Evolutionary conservation across 805 yeast species (phyloP).

Genomic region (Kodamaea neixiangensis): DNA sequence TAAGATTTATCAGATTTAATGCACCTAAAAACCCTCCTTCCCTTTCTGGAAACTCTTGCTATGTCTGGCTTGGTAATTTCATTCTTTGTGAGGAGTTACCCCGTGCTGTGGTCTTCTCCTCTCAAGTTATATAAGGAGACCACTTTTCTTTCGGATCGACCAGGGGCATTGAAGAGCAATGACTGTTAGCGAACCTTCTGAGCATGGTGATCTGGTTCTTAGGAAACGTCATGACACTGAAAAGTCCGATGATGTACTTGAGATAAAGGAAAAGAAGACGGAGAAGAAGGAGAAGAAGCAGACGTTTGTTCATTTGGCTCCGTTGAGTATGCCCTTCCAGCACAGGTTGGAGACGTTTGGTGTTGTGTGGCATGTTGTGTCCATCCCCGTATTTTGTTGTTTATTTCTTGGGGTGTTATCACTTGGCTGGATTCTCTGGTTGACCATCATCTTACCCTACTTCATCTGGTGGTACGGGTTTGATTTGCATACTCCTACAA

Average conservation of each 20-base stretch:
- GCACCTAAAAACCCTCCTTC: neutral
- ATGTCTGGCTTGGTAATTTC: neutral
- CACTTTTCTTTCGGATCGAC: neutral
- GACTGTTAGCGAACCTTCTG: neutral
- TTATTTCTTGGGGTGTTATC: slow-evolving; percentile 52
- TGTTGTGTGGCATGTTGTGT: slow-evolving; percentile 71
- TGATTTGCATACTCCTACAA: slow-evolving; percentile 69
- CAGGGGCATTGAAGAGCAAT: neutral
- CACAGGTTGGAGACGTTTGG: slow-evolving; percentile 67
- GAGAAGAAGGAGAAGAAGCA: neutral
- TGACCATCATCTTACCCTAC: slow-evolving; percentile 61
- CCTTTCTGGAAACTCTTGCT: neutral
- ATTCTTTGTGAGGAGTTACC: neutral
- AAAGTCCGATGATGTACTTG: neutral
- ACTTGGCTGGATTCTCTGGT: slow-evolving; percentile 66
- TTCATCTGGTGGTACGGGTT: slow-evolving; percentile 51
- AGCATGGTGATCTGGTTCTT: neutral
- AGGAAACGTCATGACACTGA: neutral
- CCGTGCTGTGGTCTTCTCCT: neutral
- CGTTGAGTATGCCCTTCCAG: slow-evolving; percentile 53
- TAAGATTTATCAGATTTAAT: neutral
- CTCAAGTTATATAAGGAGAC: neutral
- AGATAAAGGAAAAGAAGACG: neutral
- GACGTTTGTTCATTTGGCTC: slow-evolving; percentile 47
- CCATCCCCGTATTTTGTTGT: slow-evolving; percentile 60